Evolutionary conservation across 2,329 filamentous ascomycete genomes (phyloP).

Genomic region (Zymoseptoria tritici): DNA sequence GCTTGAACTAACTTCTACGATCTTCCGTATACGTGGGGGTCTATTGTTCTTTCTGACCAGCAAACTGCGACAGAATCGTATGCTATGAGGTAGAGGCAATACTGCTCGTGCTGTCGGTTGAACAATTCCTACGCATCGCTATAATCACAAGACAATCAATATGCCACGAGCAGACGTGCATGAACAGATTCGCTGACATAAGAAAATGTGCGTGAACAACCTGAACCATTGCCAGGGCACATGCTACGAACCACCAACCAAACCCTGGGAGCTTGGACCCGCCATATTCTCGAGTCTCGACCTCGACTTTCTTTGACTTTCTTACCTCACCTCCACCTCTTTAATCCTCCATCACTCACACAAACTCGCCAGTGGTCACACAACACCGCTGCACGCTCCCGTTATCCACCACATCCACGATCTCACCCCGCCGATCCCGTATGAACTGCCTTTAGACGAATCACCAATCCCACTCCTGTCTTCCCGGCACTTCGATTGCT

Average conservation of each 20-base stretch:
- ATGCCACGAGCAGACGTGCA: background rate
- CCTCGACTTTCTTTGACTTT: background rate
- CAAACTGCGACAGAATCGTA: background rate
- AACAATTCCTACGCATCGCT: background rate
- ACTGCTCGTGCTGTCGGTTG: too few relatives aligned
- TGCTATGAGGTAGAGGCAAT: too few relatives aligned
- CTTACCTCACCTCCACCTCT: background rate
- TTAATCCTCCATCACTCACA: background rate
- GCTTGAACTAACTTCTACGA: background rate
- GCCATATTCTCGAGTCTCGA: background rate
- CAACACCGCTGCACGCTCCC: background rate
- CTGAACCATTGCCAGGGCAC: background rate
- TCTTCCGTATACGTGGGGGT: background rate
- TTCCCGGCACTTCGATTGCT: slow-evolving; percentile 9
- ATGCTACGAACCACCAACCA: background rate
- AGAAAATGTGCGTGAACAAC: background rate
- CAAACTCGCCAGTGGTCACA: background rate
- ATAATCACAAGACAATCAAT: background rate
- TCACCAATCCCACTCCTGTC: slow-evolving; percentile 3
- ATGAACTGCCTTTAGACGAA: slow-evolving; percentile 6
- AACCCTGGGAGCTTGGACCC: background rate
- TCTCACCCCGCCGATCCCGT: slow-evolving; percentile 1
- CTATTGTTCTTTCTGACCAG: background rate
- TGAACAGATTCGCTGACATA: background rate
- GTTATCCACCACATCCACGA: background rate